Conservation (phyloP, 495 filamentous ascomycete species). For the Delitschia confertaspora region DNA sequence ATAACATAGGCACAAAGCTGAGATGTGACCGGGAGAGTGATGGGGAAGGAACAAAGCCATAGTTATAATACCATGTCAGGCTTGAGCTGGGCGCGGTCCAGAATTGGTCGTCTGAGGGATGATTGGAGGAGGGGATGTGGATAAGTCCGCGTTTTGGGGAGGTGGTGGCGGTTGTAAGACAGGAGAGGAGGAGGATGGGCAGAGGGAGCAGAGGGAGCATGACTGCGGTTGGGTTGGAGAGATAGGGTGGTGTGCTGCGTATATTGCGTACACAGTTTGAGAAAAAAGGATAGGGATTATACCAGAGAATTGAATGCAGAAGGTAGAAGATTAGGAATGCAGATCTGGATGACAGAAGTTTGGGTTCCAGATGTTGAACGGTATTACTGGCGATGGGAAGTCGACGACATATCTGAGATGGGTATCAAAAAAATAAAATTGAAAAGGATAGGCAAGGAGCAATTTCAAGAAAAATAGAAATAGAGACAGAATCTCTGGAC, state of each 20-base stretch:
- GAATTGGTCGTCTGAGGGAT: conserved; percentile 49
- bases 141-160: conserved; percentile 64
- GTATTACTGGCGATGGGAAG: too few species aligned
- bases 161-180: conserved; percentile 30
- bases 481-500: too few species aligned
- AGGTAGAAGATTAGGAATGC: too few species aligned
- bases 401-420: too few species aligned
- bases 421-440: too few species aligned
- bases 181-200: conserved; percentile 22
- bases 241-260: background rate
- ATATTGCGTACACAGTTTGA: too few species aligned
- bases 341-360: too few species aligned
- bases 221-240: background rate
- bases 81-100: conserved; percentile 47
- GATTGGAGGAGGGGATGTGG: conserved; percentile 45
- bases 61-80: conserved; percentile 81
- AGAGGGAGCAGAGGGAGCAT: conserved; percentile 17
- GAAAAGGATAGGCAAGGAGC: too few species aligned
- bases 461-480: too few species aligned
- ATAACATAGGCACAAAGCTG: conserved; percentile 76
- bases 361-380: too few species aligned
- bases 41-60: conserved; percentile 45
- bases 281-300: too few species aligned
- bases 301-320: too few species aligned
- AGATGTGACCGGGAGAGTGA: conserved; percentile 41